Conservation (phyloP, 208 protist species). For the Wallacemonas collosoma region DNA sequence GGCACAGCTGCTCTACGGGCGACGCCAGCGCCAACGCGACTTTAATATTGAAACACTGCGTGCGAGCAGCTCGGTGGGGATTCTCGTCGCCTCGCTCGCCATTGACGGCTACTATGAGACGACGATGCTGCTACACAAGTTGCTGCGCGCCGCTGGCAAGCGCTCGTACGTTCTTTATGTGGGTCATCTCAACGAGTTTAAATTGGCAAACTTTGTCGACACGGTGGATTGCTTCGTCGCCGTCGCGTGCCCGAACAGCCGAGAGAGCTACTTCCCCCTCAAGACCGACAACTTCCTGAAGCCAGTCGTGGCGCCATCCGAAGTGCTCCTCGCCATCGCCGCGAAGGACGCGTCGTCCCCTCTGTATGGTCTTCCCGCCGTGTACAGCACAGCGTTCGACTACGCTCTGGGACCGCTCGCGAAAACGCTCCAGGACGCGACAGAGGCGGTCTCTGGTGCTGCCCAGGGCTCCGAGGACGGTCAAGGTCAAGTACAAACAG, state of each 20-base stretch:
- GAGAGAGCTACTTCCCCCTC: constrained; percentile 67
- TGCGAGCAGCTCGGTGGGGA: constrained; percentile 75
- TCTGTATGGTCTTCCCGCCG: constrained; percentile 57
- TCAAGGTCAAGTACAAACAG: not conserved
- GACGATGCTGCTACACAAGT: constrained; percentile 67
- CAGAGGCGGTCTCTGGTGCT: not conserved
- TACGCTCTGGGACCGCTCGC: constrained; percentile 34
- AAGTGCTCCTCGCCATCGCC: constrained; percentile 81
- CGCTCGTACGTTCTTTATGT: constrained; percentile 90
- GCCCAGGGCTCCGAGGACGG: constrained; percentile 15
- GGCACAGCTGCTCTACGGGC: constrained; percentile 35
- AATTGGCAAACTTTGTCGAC: constrained; percentile 92
- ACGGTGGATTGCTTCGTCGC: constrained; percentile 87
- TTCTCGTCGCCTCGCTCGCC: constrained; percentile 83
- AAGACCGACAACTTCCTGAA: constrained; percentile 84
- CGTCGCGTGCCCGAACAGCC: constrained; percentile 87
- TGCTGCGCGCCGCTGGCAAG: constrained; percentile 70
- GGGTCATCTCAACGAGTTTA: constrained; percentile 92
- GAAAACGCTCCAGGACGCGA: not conserved
- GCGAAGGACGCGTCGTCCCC: constrained; percentile 19
- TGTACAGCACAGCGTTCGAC: constrained; percentile 70
- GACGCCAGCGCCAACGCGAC: constrained; percentile 64
- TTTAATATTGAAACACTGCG: constrained; percentile 86
- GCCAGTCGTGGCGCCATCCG: constrained; percentile 85
- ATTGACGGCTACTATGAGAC: constrained; percentile 85